phyloP scores from a whole-genome alignment of 495 filamentous ascomycete genomes.

The Penicillium odoratum region DNA sequence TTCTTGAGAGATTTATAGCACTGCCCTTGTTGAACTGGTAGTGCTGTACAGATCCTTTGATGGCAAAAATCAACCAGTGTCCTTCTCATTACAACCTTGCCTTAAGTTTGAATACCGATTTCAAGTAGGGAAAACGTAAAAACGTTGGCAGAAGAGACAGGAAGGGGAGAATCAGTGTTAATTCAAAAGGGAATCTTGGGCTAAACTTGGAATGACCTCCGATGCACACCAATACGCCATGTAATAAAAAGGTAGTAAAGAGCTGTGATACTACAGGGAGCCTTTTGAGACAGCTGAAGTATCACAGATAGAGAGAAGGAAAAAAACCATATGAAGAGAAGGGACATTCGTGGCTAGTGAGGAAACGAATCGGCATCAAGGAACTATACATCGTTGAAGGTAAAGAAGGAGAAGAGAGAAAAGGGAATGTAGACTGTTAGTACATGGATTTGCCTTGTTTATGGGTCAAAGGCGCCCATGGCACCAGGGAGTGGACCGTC shows the following conservation, averaged over 20 bases:
- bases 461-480: slow-evolving; percentile 32
- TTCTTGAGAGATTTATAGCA: too few species aligned
- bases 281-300: not conserved
- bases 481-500: slow-evolving; percentile 57
- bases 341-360: slow-evolving; percentile 15
- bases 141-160: not conserved
- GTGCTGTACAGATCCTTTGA: too few species aligned
- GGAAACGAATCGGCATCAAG: slow-evolving; percentile 5
- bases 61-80: too few species aligned
- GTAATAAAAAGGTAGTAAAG: slow-evolving; percentile 10
- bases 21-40: too few species aligned
- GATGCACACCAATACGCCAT: slow-evolving; percentile 26
- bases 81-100: too few species aligned
- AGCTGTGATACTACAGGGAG: not conserved
- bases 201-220: slow-evolving; percentile 21
- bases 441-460: slow-evolving; percentile 17
- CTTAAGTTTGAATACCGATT: not conserved
- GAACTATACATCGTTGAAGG: slow-evolving; percentile 15
- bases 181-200: slow-evolving; percentile 30
- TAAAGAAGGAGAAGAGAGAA: slow-evolving; percentile 3
- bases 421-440: slow-evolving; percentile 16
- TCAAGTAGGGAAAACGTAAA: not conserved
- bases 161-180: slow-evolving; percentile 10
- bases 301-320: not conserved
- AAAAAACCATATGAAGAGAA: slow-evolving; percentile 12